Evolutionary conservation across 2,329 filamentous ascomycete species (phyloP).

Genomic region (Neonectria sp.): DNA sequence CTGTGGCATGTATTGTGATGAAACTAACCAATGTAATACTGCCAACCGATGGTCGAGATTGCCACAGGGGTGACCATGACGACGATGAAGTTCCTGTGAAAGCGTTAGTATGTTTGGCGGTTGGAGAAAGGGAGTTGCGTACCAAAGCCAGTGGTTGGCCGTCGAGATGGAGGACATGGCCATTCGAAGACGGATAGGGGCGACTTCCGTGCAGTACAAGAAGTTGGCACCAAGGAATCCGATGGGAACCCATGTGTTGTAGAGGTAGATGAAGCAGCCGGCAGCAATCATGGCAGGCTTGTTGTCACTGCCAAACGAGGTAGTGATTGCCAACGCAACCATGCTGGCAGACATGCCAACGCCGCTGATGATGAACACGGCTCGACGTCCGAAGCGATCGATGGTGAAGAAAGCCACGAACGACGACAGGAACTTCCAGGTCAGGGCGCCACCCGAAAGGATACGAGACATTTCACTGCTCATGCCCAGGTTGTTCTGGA

Average conservation of each 20-base stretch:
- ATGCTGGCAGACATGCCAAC: constrained; percentile 42
- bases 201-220: constrained; percentile 68
- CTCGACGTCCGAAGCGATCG: constrained; percentile 44
- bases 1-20: no score
- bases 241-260: constrained; percentile 77
- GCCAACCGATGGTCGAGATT: constrained; percentile 69
- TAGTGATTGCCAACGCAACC: constrained; percentile 39
- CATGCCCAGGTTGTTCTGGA: constrained; percentile 42
- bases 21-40: constrained; percentile 51
- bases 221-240: constrained; percentile 75
- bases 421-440: constrained; percentile 50
- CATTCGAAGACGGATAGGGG: constrained; percentile 60
- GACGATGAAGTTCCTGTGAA: constrained; percentile 55
- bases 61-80: constrained; percentile 76
- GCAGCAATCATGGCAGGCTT: constrained; percentile 37
- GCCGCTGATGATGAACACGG: constrained; percentile 39
- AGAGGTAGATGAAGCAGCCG: constrained; percentile 71
- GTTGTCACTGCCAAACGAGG: constrained; percentile 32
- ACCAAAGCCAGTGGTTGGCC: constrained; percentile 45
- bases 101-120: neutral
- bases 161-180: constrained; percentile 69
- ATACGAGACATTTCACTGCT: constrained; percentile 38
- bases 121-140: neutral
- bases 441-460: constrained; percentile 41
- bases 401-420: constrained; percentile 44